Evolutionary conservation across 139 green algal genomes (phyloP), one percentile per base, ranked within the genome.

Genomic region (Coccomyxa sp.): DNA sequence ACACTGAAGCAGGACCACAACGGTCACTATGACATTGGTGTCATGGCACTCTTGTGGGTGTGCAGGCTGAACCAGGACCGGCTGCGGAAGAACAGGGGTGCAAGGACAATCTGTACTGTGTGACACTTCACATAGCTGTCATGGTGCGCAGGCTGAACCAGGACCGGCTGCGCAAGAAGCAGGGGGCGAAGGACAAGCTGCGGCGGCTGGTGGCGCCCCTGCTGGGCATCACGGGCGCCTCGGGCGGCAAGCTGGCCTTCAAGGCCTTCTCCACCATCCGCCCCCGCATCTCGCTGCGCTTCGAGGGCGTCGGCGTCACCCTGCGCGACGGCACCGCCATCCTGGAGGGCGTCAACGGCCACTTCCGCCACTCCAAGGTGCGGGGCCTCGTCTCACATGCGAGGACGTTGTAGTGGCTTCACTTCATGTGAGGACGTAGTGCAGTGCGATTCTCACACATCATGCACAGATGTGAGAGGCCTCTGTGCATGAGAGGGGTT

Each of bases 301-400:
- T 89, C 76, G 72, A 82, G 16, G 39, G 78, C 24, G 41, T 89
- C 16, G 80, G 83, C 0, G 71, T 86, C 50, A 79, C 70, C 27
- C 77, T 89, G 44, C 76, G 69, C 5, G 83, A 85, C 31, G 85
- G 85, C 14, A 68, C 72, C 35, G 64, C 34, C 77, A 89, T 89
- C 68, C 71, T 89, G 16, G 54, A 77, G 0, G 58, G 73, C 1
- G 44, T 86, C 24, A 78, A 64, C 7, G 70, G 77, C 44, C 44
- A 58, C 38, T 90, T 90, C 68, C 72, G 72, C 27, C 84, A 87
- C 37, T 81, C 70, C 72, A 78, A 85, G 40, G 68, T 82, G 31
- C 8, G 33, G 10, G 24, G 18, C n/a, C n/a, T n/a, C n/a, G n/a
- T n/a, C n/a, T n/a, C n/a, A n/a, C n/a, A n/a, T n/a, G n/a, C n/a